phyloP scores from a whole-genome alignment of 2,329 filamentous ascomycete species.

The Aureobasidium zeae region DNA sequence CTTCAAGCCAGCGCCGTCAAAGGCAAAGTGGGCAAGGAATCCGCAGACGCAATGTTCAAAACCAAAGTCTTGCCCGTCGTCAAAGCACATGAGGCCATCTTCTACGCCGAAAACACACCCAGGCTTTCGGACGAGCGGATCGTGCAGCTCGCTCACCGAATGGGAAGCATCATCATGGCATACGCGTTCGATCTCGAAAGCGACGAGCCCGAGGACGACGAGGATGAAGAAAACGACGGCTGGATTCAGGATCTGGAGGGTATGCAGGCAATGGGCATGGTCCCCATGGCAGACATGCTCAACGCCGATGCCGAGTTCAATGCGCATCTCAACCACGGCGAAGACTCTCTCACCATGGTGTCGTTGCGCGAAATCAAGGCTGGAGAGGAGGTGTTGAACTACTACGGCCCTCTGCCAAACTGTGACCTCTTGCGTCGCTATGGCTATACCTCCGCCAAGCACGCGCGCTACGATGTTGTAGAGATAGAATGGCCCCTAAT shows the following conservation, averaged over 20 bases:
- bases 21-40: conserved; percentile 63
- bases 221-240: conserved; percentile 48
- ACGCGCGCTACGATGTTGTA: conserved; percentile 70
- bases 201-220: conserved; percentile 37
- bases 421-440: conserved; percentile 76
- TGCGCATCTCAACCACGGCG: conserved; percentile 54
- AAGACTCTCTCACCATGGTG: conserved; percentile 57
- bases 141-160: conserved; percentile 57
- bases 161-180: conserved; percentile 85
- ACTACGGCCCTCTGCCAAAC: conserved; percentile 76
- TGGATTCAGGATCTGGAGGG: conserved; percentile 40
- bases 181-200: conserved; percentile 78
- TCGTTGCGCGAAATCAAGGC: conserved; percentile 57
- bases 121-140: conserved; percentile 39
- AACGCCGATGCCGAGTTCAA: conserved; percentile 78
- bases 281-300: conserved; percentile 80
- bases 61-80: conserved; percentile 46
- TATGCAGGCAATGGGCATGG: conserved; percentile 65
- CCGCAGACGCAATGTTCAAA: conserved; percentile 62
- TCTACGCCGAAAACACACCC: conserved; percentile 34
- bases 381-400: conserved; percentile 75
- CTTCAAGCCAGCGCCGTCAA: conserved; percentile 71
- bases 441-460: conserved; percentile 74
- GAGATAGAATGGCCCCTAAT: conserved; percentile 61
- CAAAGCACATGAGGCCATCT: conserved; percentile 46